Conservation (phyloP, 805 yeast species). For the Ascoidea asiatica region DNA sequence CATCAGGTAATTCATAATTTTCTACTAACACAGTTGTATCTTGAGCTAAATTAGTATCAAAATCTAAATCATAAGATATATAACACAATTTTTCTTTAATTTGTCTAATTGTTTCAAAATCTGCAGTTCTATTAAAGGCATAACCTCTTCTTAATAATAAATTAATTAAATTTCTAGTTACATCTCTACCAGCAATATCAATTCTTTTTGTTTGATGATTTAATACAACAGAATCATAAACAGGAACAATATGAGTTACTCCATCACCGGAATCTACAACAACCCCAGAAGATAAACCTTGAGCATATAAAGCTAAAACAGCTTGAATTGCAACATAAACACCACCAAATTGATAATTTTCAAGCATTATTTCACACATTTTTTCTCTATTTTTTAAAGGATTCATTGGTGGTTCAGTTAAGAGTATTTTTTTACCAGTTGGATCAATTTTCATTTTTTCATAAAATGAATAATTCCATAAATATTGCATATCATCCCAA, state of each 20-base stretch:
- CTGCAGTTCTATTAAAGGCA: conserved; percentile 97
- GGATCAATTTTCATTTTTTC: conserved; percentile 76
- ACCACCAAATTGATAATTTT: conserved; percentile 79
- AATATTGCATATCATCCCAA: conserved; percentile 98
- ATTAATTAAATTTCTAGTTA: conserved; percentile 89
- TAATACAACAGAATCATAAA: conserved; percentile 91
- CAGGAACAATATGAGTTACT: conserved; percentile 97
- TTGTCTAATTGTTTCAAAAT: conserved; percentile 96
- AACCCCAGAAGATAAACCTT: conserved; percentile 92
- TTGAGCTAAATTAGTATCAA: conserved; percentile 75
- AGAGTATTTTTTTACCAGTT: conserved; percentile 63
- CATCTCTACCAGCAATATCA: conserved; percentile 97
- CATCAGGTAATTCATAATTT: conserved; percentile 90
- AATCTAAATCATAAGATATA: conserved; percentile 85
- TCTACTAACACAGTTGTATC: conserved; percentile 95
- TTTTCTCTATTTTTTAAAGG: conserved; percentile 82
- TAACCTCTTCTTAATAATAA: conserved; percentile 89
- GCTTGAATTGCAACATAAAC: conserved; percentile 96
- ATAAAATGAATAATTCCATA: conserved; percentile 96
- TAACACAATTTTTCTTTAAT: conserved; percentile 94
- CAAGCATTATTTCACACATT: conserved; percentile 91
- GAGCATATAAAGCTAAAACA: conserved; percentile 94
- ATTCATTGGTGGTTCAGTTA: conserved; percentile 98
- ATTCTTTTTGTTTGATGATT: conserved; percentile 85
- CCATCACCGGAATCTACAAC: conserved; percentile 99